Evolutionary conservation across 352 stramenopile species (phyloP).

Genomic region (Pythium guiyangense): DNA sequence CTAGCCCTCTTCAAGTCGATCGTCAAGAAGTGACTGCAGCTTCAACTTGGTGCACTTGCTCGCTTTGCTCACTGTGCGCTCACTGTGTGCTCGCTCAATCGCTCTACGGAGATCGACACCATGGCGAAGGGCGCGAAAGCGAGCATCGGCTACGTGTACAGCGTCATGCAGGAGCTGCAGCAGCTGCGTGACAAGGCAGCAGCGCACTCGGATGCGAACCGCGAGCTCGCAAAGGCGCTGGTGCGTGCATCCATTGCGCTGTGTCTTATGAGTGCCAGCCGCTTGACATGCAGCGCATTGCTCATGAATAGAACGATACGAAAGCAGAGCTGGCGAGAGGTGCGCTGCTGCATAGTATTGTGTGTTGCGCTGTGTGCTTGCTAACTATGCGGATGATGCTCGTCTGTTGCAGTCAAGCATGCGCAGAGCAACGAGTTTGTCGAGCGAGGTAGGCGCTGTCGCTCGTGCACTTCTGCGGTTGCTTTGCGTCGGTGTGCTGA

Average conservation of each 20-base stretch:
- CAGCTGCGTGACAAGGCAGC: conserved; percentile 38
- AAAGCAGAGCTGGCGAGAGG: conserved; percentile 54
- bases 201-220: conserved; percentile 50
- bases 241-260: conserved; percentile 15
- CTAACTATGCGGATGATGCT: neutral
- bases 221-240: conserved; percentile 58
- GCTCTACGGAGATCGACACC: neutral
- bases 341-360: neutral
- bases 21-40: neutral
- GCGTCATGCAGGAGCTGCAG: conserved; percentile 61
- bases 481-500: neutral
- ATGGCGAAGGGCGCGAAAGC: conserved; percentile 24
- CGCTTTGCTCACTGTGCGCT: neutral
- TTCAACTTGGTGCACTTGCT: neutral
- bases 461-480: too few relatives aligned
- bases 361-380: neutral
- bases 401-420: conserved; percentile 1
- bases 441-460: conserved; percentile 3
- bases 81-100: neutral
- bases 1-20: conserved; percentile 4
- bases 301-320: conserved; percentile 34
- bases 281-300: neutral
- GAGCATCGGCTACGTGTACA: conserved; percentile 45
- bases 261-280: neutral
- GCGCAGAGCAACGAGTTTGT: conserved; percentile 10